A percentile compares a stretch with the other conserved stretches of the same genome.
These are phyloP conservation scores for Boletellus emodensis DNA, from an alignment of 768 basidiomycete species.

Conservation along the genomic window DNA sequence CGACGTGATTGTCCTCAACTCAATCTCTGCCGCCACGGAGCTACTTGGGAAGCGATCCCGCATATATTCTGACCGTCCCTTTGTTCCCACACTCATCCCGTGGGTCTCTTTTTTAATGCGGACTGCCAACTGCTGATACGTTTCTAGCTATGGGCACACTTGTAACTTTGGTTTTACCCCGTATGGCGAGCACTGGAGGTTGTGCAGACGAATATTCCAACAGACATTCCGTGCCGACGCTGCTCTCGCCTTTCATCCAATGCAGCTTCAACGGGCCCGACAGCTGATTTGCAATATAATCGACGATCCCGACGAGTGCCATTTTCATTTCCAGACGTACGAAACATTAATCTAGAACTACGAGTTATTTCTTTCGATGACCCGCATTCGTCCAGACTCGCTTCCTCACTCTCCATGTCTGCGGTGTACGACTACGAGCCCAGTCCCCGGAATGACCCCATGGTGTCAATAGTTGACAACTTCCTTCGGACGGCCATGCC, in stretches of 20 bases:
- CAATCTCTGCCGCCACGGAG: neutral
- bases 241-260: neutral
- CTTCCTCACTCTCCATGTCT: conserved; percentile 28
- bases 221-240: conserved; percentile 1
- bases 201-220: conserved; percentile 3
- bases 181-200: neutral
- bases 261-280: neutral
- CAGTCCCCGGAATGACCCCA: conserved; percentile 1
- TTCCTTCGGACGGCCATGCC: neutral
- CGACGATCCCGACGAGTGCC: neutral
- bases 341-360: neutral
- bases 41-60: neutral
- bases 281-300: neutral
- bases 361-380: neutral
- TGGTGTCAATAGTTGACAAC: conserved; percentile 6
- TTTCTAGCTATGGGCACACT: neutral
- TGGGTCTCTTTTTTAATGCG: neutral
- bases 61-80: conserved; percentile 2
- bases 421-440: conserved; percentile 16
- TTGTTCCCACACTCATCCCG: neutral
- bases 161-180: neutral
- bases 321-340: conserved; percentile 4
- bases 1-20: neutral
- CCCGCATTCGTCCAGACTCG: conserved; percentile 14
- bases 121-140: neutral